phyloP scores from a whole-genome alignment of 768 basidiomycete species.

The Thelephora aurantiotincta region DNA sequence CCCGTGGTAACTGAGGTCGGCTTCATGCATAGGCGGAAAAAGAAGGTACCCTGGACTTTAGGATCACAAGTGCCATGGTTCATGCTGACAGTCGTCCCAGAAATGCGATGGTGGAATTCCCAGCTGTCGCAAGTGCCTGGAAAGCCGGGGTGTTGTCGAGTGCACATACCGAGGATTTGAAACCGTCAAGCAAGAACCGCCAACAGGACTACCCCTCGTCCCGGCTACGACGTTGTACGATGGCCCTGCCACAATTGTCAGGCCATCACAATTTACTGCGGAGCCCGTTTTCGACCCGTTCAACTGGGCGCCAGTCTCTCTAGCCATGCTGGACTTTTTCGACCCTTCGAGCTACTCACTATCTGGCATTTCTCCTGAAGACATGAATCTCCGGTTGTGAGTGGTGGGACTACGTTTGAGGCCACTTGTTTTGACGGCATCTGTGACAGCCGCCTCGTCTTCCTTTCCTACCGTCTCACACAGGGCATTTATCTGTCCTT shows the following conservation, averaged over 20 bases:
- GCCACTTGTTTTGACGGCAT: not conserved
- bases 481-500: conserved; percentile 10
- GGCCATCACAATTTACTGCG: too few relatives aligned
- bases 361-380: not conserved
- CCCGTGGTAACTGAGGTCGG: not conserved
- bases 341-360: not conserved
- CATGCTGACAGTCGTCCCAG: not conserved
- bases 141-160: not conserved
- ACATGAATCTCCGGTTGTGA: not conserved
- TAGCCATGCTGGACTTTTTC: not conserved
- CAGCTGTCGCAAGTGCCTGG: not conserved
- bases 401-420: not conserved
- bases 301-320: not conserved
- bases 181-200: not conserved
- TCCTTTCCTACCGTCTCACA: conserved; percentile 11
- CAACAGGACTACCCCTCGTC: not conserved
- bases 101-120: not conserved
- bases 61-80: not conserved
- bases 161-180: not conserved
- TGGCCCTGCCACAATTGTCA: too few relatives aligned
- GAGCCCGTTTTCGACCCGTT: not conserved
- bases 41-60: not conserved
- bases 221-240: not conserved
- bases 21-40: not conserved
- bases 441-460: conserved; percentile 9